A percentile compares a stretch with the other conserved stretches of the same genome.
These are phyloP conservation scores for Solanum infundibuliforme DNA, from an alignment of 257 asterid species.

Conservation along the genomic window DNA sequence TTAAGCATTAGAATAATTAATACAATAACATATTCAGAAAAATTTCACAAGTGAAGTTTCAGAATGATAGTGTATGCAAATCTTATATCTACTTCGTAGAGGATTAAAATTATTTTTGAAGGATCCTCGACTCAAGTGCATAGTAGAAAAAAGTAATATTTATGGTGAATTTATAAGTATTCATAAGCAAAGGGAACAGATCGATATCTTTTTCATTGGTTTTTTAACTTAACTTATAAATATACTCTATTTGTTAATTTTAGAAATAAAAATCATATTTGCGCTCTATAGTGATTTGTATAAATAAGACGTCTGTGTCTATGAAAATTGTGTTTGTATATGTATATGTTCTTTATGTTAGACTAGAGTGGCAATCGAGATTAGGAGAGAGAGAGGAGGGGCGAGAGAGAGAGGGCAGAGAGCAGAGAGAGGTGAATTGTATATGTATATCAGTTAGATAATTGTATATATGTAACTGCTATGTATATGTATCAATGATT, in stretches of 20 bases:
- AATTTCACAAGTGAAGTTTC: not conserved
- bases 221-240: rapidly evolving
- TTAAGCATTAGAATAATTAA: not conserved
- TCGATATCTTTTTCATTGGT: not conserved
- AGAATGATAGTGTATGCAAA: rapidly evolving
- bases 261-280: too few relatives aligned
- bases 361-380: rapidly evolving
- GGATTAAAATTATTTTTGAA: not conserved
- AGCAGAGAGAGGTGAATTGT: too few relatives aligned
- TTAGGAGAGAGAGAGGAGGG: too few relatives aligned
- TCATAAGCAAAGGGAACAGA: not conserved
- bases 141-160: not conserved
- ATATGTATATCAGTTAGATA: too few relatives aligned
- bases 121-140: not conserved
- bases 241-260: not conserved
- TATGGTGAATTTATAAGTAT: not conserved
- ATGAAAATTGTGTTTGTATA: not conserved
- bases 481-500: not conserved
- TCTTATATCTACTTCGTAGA: not conserved
- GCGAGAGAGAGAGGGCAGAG: too few relatives aligned
- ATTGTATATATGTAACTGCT: too few relatives aligned
- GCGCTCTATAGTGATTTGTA: not conserved
- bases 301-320: rapidly evolving
- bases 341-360: not conserved
- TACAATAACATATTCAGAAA: not conserved